phyloP scores from a whole-genome alignment of 768 basidiomycete genomes.

The Leccinum broughii region DNA sequence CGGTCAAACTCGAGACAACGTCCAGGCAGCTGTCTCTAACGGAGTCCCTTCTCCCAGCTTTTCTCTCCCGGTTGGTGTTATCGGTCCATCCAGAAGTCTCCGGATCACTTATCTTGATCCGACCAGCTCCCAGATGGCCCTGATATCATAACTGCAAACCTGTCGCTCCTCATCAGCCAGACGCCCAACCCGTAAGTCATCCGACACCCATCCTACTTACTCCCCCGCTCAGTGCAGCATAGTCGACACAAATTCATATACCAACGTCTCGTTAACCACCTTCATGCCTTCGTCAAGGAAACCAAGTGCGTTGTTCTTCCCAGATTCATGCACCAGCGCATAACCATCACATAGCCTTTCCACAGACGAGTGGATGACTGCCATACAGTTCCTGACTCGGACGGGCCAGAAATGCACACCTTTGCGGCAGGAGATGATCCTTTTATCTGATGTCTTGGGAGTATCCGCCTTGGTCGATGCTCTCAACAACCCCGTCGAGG shows the following conservation, averaged over 20 bases:
- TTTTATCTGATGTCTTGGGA: conserved; percentile 81
- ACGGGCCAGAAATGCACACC: conserved; percentile 73
- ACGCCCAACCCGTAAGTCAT: conserved; percentile 41
- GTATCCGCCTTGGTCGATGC: conserved; percentile 76
- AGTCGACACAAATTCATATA: conserved; percentile 50
- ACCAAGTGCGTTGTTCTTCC: conserved; percentile 45
- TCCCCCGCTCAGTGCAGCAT: not conserved
- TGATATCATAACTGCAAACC: conserved; percentile 51
- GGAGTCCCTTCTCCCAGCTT: conserved; percentile 41
- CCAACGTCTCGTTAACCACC: conserved; percentile 56
- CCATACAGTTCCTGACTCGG: conserved; percentile 76
- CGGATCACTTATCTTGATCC: conserved; percentile 4
- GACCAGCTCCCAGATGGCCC: conserved; percentile 47
- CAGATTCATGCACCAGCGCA: not conserved
- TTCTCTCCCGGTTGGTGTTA: conserved; percentile 40
- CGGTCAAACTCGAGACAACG: conserved; percentile 6
- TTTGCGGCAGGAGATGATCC: conserved; percentile 76
- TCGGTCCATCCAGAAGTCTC: not conserved
- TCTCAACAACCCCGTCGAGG: conserved; percentile 65
- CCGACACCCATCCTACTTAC: not conserved
- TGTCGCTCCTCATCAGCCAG: conserved; percentile 40
- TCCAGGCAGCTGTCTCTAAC: conserved; percentile 38
- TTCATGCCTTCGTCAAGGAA: conserved; percentile 76
- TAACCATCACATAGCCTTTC: conserved; percentile 49
- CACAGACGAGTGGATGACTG: conserved; percentile 82